These are phyloP conservation scores for Ophiostoma ips DNA, from an alignment of 2,329 filamentous ascomycete genomes.

Conservation along the genomic window DNA sequence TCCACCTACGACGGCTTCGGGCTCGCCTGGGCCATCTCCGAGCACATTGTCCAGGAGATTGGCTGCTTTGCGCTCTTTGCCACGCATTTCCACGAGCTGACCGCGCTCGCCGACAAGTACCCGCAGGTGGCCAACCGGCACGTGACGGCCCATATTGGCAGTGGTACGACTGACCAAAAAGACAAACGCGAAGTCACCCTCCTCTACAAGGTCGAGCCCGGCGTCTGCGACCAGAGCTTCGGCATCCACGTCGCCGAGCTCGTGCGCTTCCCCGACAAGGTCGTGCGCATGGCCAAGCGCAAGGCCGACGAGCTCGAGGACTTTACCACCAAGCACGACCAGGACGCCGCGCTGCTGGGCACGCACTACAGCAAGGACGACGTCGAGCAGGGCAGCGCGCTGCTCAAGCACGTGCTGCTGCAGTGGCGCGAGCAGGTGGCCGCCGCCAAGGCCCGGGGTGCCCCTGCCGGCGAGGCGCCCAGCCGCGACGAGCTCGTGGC, in stretches of 20 bases:
- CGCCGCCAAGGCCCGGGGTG: constrained; percentile 15
- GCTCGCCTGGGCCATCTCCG: constrained; percentile 96
- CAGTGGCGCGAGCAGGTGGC: constrained; percentile 73
- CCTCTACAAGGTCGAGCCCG: constrained; percentile 90
- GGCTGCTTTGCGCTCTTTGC: constrained; percentile 90
- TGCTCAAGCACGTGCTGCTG: constrained; percentile 71
- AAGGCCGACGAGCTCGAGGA: constrained; percentile 98
- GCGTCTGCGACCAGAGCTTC: constrained; percentile 93
- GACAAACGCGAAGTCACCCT: constrained; percentile 77
- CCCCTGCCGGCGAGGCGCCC: constrained; percentile 30
- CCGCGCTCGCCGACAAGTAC: constrained; percentile 74
- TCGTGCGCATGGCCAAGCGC: constrained; percentile 96
- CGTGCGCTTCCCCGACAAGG: constrained; percentile 90
- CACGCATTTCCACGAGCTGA: constrained; percentile 96
- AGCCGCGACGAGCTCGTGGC: constrained; percentile 63
- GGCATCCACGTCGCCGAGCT: constrained; percentile 97
- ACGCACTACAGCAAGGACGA: constrained; percentile 64
- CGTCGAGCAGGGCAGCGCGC: constrained; percentile 71
- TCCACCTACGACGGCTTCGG: constrained; percentile 98
- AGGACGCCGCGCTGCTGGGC: constrained; percentile 27
- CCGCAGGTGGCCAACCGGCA: constrained; percentile 85
- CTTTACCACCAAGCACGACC: constrained; percentile 68
- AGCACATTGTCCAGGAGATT: constrained; percentile 93
- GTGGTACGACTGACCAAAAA: constrained; percentile 16
- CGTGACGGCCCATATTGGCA: constrained; percentile 80